Percentiles rank a stretch among this genome's conserved stretches.
Evolutionary conservation across 2,329 filamentous ascomycete species (phyloP).

Genomic region (Aspergillus ibericus): DNA sequence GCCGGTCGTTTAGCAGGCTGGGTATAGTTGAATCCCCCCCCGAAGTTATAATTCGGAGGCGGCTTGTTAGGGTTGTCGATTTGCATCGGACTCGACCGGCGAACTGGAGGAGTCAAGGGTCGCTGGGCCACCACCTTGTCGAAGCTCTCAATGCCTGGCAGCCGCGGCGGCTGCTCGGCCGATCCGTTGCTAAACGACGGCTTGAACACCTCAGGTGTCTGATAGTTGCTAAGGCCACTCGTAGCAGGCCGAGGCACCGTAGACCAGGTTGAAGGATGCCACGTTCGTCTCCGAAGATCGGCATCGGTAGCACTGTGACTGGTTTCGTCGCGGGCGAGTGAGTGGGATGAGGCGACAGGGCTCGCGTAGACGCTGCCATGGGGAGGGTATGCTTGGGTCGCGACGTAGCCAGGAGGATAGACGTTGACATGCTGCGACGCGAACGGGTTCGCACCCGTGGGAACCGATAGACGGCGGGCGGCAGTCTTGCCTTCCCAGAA

Average conservation of each 20-base stretch:
- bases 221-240: conserved; percentile 73
- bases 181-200: conserved; percentile 55
- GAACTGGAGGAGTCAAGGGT: conserved; percentile 62
- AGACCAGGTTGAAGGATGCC: conserved; percentile 74
- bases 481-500: conserved; percentile 71
- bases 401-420: conserved; percentile 60
- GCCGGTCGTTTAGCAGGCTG: conserved; percentile 38
- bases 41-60: conserved; percentile 30
- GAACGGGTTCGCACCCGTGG: conserved; percentile 73
- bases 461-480: conserved; percentile 76
- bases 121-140: conserved; percentile 66
- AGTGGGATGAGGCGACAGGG: conserved; percentile 66
- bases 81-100: conserved; percentile 74
- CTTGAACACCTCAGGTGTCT: conserved; percentile 65
- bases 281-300: conserved; percentile 79
- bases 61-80: conserved; percentile 57
- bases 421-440: conserved; percentile 60
- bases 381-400: conserved; percentile 54
- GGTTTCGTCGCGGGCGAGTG: conserved; percentile 37
- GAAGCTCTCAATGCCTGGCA: conserved; percentile 91
- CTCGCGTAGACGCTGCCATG: conserved; percentile 64
- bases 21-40: conserved; percentile 36
- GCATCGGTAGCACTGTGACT: conserved; percentile 59
- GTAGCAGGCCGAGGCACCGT: conserved; percentile 64
- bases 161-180: conserved; percentile 61